Percentiles rank a stretch among this genome's conserved stretches.
These are phyloP conservation scores for Pecoramyces ruminantium DNA, from an alignment of 192 early-diverging fungal species.

Conservation along the genomic window DNA sequence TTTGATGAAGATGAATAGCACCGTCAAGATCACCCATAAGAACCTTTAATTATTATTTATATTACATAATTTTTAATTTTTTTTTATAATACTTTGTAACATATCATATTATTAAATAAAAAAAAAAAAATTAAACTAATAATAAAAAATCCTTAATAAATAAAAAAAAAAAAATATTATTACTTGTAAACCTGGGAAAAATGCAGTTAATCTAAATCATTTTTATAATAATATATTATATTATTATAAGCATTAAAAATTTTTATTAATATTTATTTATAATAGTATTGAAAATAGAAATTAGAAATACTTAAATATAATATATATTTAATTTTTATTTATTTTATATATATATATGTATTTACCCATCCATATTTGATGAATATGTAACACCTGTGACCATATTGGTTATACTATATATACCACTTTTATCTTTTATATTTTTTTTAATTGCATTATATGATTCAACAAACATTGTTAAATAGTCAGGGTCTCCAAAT, in stretches of 20 bases:
- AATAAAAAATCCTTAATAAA: no score
- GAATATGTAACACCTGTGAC: neutral
- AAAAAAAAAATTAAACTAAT: no score
- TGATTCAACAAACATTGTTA: slow-evolving; percentile 52
- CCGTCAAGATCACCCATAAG: slow-evolving; percentile 68
- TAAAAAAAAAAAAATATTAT: no score
- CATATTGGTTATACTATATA: slow-evolving; percentile 16
- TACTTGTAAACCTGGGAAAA: slow-evolving; percentile 83
- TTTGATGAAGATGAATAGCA: slow-evolving; percentile 66
- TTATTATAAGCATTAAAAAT: no score
- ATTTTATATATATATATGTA: slow-evolving; percentile 91
- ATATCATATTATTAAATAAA: no score
- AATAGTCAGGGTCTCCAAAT: slow-evolving; percentile 67
- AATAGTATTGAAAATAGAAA: no score
- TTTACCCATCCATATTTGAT: slow-evolving; percentile 12
- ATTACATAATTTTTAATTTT: neutral
- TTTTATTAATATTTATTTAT: no score
- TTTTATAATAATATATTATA: no score
- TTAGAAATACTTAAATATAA: slow-evolving; percentile 63
- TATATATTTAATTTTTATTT: slow-evolving; percentile 37
- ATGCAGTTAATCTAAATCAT: slow-evolving; percentile 54
- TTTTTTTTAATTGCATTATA: slow-evolving; percentile 50
- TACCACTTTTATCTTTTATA: slow-evolving; percentile 52
- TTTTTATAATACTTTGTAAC: neutral
- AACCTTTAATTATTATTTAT: slow-evolving; percentile 20